Conservation (phyloP, 179 eudicot genomes). For the Silene noctiflora region DNA sequence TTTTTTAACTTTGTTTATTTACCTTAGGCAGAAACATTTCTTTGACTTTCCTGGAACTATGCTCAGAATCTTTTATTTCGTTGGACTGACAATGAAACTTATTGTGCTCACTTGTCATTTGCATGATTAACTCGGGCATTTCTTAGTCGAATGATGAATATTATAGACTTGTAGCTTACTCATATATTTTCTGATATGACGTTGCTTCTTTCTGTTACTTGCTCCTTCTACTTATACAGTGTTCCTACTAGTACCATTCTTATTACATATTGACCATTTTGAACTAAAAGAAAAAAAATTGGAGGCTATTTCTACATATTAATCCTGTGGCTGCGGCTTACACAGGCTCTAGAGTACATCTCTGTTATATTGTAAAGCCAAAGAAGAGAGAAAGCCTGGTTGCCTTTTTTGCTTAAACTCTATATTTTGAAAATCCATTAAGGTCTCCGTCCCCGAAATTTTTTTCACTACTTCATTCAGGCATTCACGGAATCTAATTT, state of each 20-base stretch:
- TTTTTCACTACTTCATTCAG: background rate
- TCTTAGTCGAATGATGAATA: background rate
- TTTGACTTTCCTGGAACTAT: background rate
- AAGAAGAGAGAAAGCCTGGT: no score
- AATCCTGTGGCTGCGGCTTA: no score
- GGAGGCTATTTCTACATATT: no score
- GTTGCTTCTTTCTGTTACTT: background rate
- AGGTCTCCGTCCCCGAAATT: background rate
- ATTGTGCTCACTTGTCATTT: slow-evolving; percentile 3
- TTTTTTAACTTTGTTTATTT: background rate
- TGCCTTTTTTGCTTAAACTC: background rate
- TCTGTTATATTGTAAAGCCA: no score
- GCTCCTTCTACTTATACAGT: background rate
- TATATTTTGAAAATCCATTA: background rate
- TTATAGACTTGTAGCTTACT: background rate
- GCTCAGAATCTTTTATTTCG: background rate
- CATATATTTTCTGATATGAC: background rate
- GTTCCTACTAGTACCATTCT: background rate
- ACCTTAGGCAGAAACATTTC: background rate
- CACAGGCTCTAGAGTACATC: no score
- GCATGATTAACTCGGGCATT: background rate
- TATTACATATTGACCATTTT: no score
- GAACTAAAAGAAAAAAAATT: no score
- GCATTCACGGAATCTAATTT: background rate
- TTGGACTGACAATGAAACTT: background rate